Conservation (phyloP, 1,284 basidiomycete genomes). For the Fomes fomentarius region DNA sequence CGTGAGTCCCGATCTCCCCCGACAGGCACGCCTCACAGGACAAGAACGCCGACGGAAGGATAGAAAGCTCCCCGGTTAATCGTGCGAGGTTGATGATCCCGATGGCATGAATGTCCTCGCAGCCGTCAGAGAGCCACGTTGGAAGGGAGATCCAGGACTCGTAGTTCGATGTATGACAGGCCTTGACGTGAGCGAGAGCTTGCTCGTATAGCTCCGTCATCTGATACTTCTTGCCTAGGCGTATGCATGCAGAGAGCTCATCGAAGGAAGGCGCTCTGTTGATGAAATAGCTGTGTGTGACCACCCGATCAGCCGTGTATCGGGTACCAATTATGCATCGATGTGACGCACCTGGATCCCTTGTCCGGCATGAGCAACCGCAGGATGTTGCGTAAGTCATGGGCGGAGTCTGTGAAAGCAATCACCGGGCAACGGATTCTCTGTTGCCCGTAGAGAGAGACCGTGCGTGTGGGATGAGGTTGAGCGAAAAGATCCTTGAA, state of each 20-base stretch:
- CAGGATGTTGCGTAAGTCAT: constrained; percentile 3
- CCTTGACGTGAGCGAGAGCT: background rate
- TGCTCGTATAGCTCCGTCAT: background rate
- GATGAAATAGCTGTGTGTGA: background rate
- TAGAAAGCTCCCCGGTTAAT: background rate
- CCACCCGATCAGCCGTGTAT: too few species aligned
- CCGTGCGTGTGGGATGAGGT: background rate
- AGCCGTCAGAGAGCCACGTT: background rate
- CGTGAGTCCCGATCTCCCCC: too few species aligned
- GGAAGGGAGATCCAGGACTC: background rate
- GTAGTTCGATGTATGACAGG: background rate
- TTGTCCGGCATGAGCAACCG: background rate
- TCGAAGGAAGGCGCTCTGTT: background rate
- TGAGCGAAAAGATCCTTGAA: constrained; percentile 9
- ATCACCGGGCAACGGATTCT: background rate
- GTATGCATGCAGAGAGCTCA: background rate
- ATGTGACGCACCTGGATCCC: background rate
- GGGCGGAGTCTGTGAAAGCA: background rate
- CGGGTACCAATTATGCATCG: background rate
- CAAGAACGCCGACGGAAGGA: constrained; percentile 5
- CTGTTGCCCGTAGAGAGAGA: background rate
- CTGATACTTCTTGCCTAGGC: constrained; percentile 10
- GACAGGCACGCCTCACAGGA: background rate
- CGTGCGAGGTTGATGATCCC: constrained; percentile 6
- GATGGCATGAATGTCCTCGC: background rate